Base-by-base conservation (phyloP, 805 yeast species). In the Cyberlindnera samutprakarnensis region DNA sequence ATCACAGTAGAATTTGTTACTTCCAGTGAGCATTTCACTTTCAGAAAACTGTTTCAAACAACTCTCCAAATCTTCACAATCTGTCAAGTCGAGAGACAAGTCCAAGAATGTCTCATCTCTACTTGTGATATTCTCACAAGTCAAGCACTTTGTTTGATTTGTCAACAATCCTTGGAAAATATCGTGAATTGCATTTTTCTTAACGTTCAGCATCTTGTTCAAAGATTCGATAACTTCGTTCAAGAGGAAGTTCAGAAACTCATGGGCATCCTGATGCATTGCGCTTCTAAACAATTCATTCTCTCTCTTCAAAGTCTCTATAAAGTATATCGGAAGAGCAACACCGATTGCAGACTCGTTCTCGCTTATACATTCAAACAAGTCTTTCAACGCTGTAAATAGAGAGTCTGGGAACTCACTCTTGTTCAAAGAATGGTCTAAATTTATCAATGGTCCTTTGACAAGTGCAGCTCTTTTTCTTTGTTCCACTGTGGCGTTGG, bases 251-350 rank as follows among this genome's bases (percentile, higher is more conserved):
- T 88, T 90, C 51, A 88, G 68, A 56, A 92, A 92, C 59, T 92
- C 98, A 57, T 92, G 98, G 5, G 97, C 96, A 63, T 92, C 98
- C 53, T 92, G 98, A 54, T 92, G 98, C 95, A 87, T 88, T 26
- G 83, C 77, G 36, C 86, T 79, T 40, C 95, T 66, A 56, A 92
- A 92, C 47, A 90, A 62, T 45, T 78, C 83, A 53, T 90, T 92
- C 43, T 84, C 88, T 35, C 71, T 71, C 54, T 86, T 90, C 33
- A 90, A 62, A 32, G 79, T 78, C 28, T 75, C 79, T 27, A 92
- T 72, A 30, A 92, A 70, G 44, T 72, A 69, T 18, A 66, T 62
- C 0, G 97, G 96, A 2, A 95, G 82, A 0, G 86, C 88, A 2
- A 92, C 84, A 5, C 97, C 97, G 2, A 72, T 75, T 14, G 69